These are phyloP conservation scores for Coniochaeta sp. DNA, from an alignment of 2,329 filamentous ascomycete species.

Conservation along the genomic window DNA sequence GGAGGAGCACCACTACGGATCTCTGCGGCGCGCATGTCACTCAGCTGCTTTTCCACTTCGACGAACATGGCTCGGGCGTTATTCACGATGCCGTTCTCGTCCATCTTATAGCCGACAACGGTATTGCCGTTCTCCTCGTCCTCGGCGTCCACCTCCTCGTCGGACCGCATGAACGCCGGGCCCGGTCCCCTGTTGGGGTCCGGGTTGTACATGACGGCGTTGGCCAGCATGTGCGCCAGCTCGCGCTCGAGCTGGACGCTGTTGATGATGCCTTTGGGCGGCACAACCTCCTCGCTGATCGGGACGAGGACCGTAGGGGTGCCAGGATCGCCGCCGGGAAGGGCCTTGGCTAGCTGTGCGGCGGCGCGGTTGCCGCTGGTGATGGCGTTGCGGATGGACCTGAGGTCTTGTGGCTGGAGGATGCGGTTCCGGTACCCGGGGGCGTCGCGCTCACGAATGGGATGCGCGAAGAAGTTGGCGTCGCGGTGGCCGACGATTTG, in stretches of 20 bases:
- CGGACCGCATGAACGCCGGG: constrained; percentile 46
- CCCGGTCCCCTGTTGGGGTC: constrained; percentile 69
- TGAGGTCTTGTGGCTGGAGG: constrained; percentile 68
- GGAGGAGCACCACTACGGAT: constrained; percentile 38
- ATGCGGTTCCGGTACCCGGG: constrained; percentile 71
- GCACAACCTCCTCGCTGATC: constrained; percentile 68
- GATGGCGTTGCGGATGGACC: constrained; percentile 69
- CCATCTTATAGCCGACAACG: constrained; percentile 55
- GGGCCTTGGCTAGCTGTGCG: constrained; percentile 50
- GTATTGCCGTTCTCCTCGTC: constrained; percentile 26
- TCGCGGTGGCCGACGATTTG: constrained; percentile 71
- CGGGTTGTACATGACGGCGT: constrained; percentile 97
- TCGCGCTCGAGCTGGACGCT: constrained; percentile 88
- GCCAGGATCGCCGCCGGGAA: constrained; percentile 52
- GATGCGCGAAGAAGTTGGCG: constrained; percentile 72
- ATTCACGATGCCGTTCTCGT: constrained; percentile 81
- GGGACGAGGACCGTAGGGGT: constrained; percentile 56
- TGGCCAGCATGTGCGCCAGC: constrained; percentile 93
- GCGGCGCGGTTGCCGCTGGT: constrained; percentile 64
- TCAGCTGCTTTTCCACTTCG: constrained; percentile 74
- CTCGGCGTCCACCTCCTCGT: constrained; percentile 30
- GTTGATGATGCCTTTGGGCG: constrained; percentile 88
- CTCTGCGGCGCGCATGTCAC: constrained; percentile 70
- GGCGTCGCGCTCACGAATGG: constrained; percentile 67
- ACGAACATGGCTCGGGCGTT: constrained; percentile 86